Conservation (phyloP, 2,329 filamentous ascomycete genomes). For the Emmonsiellopsis sp. region DNA sequence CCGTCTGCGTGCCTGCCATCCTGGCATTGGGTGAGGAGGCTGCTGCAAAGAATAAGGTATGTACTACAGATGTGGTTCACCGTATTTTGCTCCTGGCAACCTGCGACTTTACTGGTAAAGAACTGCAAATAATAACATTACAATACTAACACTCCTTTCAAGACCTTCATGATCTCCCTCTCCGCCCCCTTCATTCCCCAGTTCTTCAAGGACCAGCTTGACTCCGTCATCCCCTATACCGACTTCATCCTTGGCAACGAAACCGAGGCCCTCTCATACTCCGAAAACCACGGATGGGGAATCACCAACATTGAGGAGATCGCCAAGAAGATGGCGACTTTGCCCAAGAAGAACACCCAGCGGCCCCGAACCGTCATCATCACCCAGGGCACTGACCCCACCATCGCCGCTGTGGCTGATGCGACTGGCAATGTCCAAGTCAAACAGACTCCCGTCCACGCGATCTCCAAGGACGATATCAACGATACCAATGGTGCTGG, state of each 20-base stretch:
- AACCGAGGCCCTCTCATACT: conserved; percentile 83
- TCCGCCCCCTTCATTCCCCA: conserved; percentile 92
- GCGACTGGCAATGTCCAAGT: conserved; percentile 56
- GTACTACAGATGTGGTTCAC: conserved; percentile 5
- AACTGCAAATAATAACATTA: too few relatives aligned
- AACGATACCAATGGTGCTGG: conserved; percentile 93
- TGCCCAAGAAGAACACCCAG: conserved; percentile 85
- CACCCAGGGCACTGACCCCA: conserved; percentile 90
- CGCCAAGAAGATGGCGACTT: conserved; percentile 71
- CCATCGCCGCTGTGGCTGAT: conserved; percentile 67
- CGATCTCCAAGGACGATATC: conserved; percentile 69
- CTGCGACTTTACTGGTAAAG: neutral
- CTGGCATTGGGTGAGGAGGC: conserved; percentile 85
- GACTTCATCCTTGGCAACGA: conserved; percentile 97
- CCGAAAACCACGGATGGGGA: conserved; percentile 66
- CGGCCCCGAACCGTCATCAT: conserved; percentile 80
- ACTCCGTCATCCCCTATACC: conserved; percentile 80
- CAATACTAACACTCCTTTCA: neutral
- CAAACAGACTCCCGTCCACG: conserved; percentile 71
- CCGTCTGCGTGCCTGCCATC: conserved; percentile 85
- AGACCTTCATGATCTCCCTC: conserved; percentile 77
- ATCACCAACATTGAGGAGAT: conserved; percentile 76
- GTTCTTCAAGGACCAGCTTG: conserved; percentile 95
- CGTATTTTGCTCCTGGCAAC: neutral
- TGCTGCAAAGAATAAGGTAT: conserved; percentile 73